These are phyloP conservation scores for Kwoniella dejecticola DNA, from an alignment of 768 basidiomycete genomes.

Conservation along the genomic window DNA sequence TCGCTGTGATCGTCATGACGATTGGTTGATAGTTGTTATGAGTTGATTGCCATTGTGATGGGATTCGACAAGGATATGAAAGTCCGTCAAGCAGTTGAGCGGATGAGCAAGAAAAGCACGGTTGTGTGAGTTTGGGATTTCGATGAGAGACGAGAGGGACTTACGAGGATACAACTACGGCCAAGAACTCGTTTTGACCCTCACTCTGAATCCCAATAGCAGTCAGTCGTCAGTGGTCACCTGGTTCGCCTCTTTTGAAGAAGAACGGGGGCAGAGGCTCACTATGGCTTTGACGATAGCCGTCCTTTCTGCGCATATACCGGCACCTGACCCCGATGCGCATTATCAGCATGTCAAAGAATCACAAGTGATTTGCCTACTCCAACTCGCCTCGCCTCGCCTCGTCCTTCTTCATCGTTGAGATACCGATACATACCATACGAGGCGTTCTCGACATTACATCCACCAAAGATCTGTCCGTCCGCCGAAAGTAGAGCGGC, in stretches of 20 bases:
- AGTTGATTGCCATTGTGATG: too few relatives aligned
- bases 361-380: background rate
- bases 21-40: too few relatives aligned
- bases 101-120: too few relatives aligned
- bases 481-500: conserved; percentile 75
- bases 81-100: too few relatives aligned
- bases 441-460: conserved; percentile 91
- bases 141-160: too few relatives aligned
- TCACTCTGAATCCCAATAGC: conserved; percentile 65
- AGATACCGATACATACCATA: conserved; percentile 63
- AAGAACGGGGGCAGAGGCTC: conserved; percentile 56
- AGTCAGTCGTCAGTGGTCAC: background rate
- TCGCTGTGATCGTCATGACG: too few relatives aligned
- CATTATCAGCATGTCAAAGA: too few relatives aligned
- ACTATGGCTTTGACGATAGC: conserved; percentile 93
- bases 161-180: conserved; percentile 77
- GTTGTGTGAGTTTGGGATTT: too few relatives aligned
- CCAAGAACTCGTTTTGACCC: conserved; percentile 69
- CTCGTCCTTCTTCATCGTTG: background rate
- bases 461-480: conserved; percentile 70
- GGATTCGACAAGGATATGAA: too few relatives aligned
- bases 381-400: background rate
- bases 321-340: conserved; percentile 78
- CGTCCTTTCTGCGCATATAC: conserved; percentile 93
- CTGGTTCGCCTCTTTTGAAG: too few relatives aligned